Evolutionary conservation across 2,329 filamentous ascomycete genomes (phyloP).

Genomic region (Penicillium sp.): DNA sequence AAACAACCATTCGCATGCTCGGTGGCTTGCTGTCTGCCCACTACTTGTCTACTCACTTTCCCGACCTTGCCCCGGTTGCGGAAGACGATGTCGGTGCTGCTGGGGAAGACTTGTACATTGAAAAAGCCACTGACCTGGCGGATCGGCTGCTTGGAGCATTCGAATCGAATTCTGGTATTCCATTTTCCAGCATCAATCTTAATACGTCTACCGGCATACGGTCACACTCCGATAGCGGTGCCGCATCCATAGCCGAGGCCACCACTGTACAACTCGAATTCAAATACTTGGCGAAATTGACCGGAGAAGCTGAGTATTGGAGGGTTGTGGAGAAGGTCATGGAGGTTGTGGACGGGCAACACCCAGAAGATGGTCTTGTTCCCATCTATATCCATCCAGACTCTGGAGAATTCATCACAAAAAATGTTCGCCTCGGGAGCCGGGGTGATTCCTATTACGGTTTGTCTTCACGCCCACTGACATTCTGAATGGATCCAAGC

Average conservation of each 20-base stretch:
- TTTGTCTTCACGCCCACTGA: constrained; percentile 22
- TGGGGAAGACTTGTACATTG: constrained; percentile 89
- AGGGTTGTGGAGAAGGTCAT: constrained; percentile 89
- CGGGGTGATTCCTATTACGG: constrained; percentile 94
- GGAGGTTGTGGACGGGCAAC: constrained; percentile 82
- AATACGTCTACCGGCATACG: constrained; percentile 72
- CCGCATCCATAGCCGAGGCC: constrained; percentile 91
- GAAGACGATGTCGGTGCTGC: constrained; percentile 71
- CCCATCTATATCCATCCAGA: constrained; percentile 88
- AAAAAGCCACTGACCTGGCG: constrained; percentile 91
- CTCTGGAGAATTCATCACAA: constrained; percentile 73
- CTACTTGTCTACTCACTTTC: constrained; percentile 84
- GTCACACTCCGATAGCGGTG: constrained; percentile 81
- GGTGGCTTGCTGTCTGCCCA: constrained; percentile 90
- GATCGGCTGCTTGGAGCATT: constrained; percentile 86
- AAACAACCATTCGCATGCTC: constrained; percentile 97
- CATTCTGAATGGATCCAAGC: not conserved
- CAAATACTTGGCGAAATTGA: constrained; percentile 94
- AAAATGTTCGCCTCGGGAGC: constrained; percentile 88
- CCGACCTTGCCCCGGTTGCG: constrained; percentile 71
- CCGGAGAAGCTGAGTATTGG: constrained; percentile 91
- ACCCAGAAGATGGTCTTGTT: constrained; percentile 75
- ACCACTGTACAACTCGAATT: constrained; percentile 92
- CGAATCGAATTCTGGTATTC: constrained; percentile 81
- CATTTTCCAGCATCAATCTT: constrained; percentile 87